phyloP scores from a whole-genome alignment of 2,329 filamentous ascomycete species.

The Beauveria medogensis region DNA sequence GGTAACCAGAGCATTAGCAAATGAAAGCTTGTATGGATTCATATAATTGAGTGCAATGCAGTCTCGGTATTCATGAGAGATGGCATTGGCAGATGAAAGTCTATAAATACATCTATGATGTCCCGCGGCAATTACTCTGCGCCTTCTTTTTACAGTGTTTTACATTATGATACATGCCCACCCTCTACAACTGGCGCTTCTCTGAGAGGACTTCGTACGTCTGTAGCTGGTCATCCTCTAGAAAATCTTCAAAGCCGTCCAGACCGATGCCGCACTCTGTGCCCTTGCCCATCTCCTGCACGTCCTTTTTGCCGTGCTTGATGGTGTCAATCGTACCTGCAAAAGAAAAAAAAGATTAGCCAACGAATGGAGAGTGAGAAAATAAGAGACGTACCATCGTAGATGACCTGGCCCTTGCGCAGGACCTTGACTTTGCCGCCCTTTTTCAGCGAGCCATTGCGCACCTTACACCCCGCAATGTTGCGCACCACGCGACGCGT shows the following conservation, averaged over 20 bases:
- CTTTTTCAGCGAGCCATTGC: slow-evolving; percentile 66
- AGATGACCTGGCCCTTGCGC: slow-evolving; percentile 61
- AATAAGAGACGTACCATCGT: slow-evolving; percentile 60
- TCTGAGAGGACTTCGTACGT: slow-evolving; percentile 73
- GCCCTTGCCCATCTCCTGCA: slow-evolving; percentile 81
- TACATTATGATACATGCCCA: slow-evolving; percentile 4
- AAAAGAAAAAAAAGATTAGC: not conserved
- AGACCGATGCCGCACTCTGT: slow-evolving; percentile 90
- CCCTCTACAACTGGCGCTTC: slow-evolving; percentile 49
- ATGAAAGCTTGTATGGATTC: too few species aligned
- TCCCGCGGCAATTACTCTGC: not conserved
- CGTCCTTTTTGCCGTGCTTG: slow-evolving; percentile 89
- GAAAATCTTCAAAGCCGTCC: slow-evolving; percentile 67
- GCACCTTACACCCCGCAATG: slow-evolving; percentile 81
- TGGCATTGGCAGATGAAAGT: not conserved
- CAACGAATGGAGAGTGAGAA: not conserved
- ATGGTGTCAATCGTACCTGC: slow-evolving; percentile 71
- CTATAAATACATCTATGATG: slow-evolving; percentile 6
- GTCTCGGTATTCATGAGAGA: not conserved
- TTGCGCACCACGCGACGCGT: slow-evolving; percentile 62
- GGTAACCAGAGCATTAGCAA: too few species aligned
- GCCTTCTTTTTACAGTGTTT: not conserved
- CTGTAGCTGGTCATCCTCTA: slow-evolving; percentile 79
- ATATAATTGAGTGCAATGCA: too few species aligned
- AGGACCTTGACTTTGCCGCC: slow-evolving; percentile 62